Evolutionary conservation across 441 rosid species (phyloP).

Genomic region (Geranium incanum): DNA sequence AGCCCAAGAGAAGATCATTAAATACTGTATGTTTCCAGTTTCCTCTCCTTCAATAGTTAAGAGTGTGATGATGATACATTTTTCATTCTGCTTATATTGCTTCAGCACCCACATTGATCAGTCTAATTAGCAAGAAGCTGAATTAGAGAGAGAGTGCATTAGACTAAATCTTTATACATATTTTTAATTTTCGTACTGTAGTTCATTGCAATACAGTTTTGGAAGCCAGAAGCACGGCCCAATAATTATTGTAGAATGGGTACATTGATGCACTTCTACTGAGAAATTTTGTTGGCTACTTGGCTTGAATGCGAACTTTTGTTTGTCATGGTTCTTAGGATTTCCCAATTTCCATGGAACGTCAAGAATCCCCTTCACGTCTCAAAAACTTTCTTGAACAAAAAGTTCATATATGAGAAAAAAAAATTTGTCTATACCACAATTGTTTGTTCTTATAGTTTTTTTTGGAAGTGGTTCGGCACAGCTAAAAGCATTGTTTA

Average conservation of each 20-base stretch:
- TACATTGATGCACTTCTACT: not conserved
- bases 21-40: conserved; percentile 55
- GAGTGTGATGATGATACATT: conserved; percentile 8
- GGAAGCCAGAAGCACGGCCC: not conserved
- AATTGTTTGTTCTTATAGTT: not conserved
- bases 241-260: not conserved
- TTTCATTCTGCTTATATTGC: conserved; percentile 8
- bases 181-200: not conserved
- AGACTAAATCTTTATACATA: not conserved
- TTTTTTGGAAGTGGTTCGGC: not conserved
- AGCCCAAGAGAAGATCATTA: conserved; percentile 82
- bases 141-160: not conserved
- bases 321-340: not conserved
- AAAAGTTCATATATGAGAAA: not conserved
- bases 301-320: not conserved
- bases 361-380: not conserved
- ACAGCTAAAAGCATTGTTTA: not conserved
- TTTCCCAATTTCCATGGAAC: not conserved
- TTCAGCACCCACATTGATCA: not conserved
- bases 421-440: not conserved
- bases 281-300: not conserved
- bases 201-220: not conserved
- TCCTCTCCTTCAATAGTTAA: conserved; percentile 20
- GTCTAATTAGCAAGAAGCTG: not conserved
- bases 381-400: not conserved